Conservation (phyloP, 192 early-diverging fungal genomes). For the Coemansia sp. region DNA sequence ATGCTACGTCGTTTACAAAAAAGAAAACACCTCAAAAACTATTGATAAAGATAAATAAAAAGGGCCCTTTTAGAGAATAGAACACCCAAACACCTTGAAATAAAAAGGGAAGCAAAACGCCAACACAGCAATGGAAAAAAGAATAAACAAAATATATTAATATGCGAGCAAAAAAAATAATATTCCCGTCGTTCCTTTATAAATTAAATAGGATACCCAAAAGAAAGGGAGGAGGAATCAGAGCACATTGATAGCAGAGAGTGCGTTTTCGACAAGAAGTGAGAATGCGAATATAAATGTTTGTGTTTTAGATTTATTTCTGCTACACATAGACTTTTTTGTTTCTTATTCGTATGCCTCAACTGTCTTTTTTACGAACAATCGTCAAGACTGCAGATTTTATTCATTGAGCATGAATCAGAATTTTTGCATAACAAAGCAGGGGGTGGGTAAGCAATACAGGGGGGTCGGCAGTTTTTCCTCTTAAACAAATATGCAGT, state of each 20-base stretch:
- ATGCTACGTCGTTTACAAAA: neutral
- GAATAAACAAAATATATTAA: neutral
- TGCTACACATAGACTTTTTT: slow-evolving; percentile 1
- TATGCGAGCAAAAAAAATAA: slow-evolving; percentile 4
- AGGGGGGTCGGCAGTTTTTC: neutral
- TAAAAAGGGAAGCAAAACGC: neutral
- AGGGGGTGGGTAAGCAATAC: neutral
- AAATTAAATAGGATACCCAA: neutral
- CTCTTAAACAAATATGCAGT: neutral
- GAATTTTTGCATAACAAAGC: neutral
- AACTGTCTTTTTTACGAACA: slow-evolving; percentile 2
- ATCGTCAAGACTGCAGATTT: neutral
- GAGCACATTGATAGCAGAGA: neutral
- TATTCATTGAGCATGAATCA: neutral
- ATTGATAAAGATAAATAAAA: neutral
- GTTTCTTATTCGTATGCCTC: neutral
- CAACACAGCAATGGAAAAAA: neutral
- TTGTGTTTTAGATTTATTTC: slow-evolving; percentile 11
- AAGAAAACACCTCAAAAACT: slow-evolving; percentile 17
- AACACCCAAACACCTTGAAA: neutral
- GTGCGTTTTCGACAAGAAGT: neutral
- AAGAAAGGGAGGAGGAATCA: slow-evolving; percentile 3
- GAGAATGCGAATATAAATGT: slow-evolving; percentile 5
- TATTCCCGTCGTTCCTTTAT: neutral
- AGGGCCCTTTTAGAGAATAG: neutral